Conservation (phyloP, 1,284 basidiomycete genomes). For the Puccinia horiana region DNA sequence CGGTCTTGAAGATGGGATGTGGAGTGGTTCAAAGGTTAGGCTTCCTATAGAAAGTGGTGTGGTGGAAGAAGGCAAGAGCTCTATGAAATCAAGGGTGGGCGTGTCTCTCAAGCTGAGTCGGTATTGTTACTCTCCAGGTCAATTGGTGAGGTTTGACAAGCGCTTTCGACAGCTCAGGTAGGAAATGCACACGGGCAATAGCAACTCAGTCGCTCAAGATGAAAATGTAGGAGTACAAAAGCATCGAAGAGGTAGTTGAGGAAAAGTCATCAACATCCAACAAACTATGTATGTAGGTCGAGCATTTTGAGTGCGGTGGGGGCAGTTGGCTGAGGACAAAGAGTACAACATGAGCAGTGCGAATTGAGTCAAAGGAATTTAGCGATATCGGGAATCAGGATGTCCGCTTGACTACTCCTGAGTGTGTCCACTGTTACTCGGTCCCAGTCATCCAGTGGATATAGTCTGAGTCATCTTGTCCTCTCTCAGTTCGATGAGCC, state of each 20-base stretch:
- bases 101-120: slow-evolving; percentile 3
- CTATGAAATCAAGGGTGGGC: not conserved
- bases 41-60: not conserved
- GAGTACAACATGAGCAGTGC: too few relatives aligned
- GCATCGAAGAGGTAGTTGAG: not conserved
- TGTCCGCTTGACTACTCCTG: too few relatives aligned
- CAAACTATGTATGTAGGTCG: not conserved
- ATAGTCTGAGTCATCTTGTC: not conserved
- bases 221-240: not conserved
- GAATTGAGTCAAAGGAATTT: slow-evolving; percentile 1
- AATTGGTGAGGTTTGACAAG: slow-evolving; percentile 3
- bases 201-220: too few relatives aligned
- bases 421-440: too few relatives aligned
- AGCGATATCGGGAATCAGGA: not conserved
- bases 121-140: not conserved
- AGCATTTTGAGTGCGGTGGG: not conserved
- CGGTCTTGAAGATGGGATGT: not conserved
- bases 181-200: too few relatives aligned
- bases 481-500: not conserved
- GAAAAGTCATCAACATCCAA: not conserved
- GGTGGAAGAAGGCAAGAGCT: not conserved
- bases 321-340: too few relatives aligned
- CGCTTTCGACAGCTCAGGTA: slow-evolving; percentile 9
- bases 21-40: not conserved
- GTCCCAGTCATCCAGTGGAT: not conserved